phyloP scores from a whole-genome alignment of 164 flowering plant species.

The Chloranthus sessilifolius region DNA sequence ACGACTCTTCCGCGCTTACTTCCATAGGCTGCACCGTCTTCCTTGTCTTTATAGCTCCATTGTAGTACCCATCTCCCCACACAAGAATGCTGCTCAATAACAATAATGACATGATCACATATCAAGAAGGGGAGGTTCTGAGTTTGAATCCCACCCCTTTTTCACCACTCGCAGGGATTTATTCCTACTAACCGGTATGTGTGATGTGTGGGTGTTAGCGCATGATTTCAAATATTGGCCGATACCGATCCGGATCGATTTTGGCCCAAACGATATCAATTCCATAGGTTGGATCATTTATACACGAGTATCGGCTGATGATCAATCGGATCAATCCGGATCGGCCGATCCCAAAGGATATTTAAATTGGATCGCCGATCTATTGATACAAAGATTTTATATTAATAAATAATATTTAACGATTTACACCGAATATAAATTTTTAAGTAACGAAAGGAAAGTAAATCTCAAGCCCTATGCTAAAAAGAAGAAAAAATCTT shows the following conservation, averaged over 20 bases:
- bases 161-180: no score
- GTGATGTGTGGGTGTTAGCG: not conserved
- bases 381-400: no score
- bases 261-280: no score
- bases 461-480: not conserved
- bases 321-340: not conserved
- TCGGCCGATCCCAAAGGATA: not conserved
- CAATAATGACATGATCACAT: not conserved
- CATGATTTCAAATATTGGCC: not conserved
- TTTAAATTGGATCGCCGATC: no score
- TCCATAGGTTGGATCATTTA: no score
- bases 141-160: no score
- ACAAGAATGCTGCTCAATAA: slow-evolving; percentile 42
- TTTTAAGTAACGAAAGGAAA: not conserved
- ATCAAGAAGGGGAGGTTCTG: no score
- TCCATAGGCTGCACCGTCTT: slow-evolving; percentile 93
- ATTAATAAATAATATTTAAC: no score
- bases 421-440: no score
- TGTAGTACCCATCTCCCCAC: slow-evolving; percentile 96
- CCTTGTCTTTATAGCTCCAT: slow-evolving; percentile 94
- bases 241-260: no score
- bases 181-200: no score
- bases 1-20: slow-evolving; percentile 81
- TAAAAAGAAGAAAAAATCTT: not conserved
- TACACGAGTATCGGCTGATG: not conserved